Conservation (phyloP, 805 yeast genomes). For the Saturnispora serradocipensis region DNA sequence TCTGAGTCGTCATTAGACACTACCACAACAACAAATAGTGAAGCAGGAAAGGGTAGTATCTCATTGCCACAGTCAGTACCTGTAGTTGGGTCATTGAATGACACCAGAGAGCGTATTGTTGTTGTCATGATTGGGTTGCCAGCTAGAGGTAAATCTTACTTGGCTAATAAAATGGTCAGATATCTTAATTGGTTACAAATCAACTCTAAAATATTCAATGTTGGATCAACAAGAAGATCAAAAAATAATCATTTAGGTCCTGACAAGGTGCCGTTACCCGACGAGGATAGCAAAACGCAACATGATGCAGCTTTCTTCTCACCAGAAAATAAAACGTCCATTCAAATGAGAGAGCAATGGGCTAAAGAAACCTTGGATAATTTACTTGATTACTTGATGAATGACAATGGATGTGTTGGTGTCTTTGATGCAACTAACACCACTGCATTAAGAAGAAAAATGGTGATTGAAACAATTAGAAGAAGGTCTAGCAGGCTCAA, state of each 20-base stretch:
- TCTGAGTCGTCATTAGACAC: not conserved
- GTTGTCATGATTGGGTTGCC: conserved; percentile 96
- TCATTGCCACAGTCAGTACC: conserved; percentile 50
- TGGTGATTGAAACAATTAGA: conserved; percentile 48
- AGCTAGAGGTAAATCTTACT: conserved; percentile 89
- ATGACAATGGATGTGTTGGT: conserved; percentile 85
- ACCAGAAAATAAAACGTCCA: conserved; percentile 62
- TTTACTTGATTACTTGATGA: conserved; percentile 67
- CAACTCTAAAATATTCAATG: conserved; percentile 84
- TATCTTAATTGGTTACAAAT: conserved; percentile 93
- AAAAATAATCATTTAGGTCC: conserved; percentile 59
- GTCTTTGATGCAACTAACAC: conserved; percentile 82
- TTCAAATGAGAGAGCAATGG: conserved; percentile 79
- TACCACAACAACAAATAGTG: not conserved
- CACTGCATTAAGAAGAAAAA: conserved; percentile 52
- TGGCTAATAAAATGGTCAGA: conserved; percentile 83
- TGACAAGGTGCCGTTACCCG: conserved; percentile 54
- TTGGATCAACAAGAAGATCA: conserved; percentile 86
- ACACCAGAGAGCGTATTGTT: conserved; percentile 62
- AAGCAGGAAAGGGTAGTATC: not conserved
- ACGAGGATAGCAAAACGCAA: conserved; percentile 12
- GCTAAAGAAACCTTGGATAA: conserved; percentile 90
- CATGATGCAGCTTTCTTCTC: conserved; percentile 83
- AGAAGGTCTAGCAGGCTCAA: conserved; percentile 54
- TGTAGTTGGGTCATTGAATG: conserved; percentile 59